phyloP scores from a whole-genome alignment of 2,329 filamentous ascomycete species.

The Niveomyces coronatus region DNA sequence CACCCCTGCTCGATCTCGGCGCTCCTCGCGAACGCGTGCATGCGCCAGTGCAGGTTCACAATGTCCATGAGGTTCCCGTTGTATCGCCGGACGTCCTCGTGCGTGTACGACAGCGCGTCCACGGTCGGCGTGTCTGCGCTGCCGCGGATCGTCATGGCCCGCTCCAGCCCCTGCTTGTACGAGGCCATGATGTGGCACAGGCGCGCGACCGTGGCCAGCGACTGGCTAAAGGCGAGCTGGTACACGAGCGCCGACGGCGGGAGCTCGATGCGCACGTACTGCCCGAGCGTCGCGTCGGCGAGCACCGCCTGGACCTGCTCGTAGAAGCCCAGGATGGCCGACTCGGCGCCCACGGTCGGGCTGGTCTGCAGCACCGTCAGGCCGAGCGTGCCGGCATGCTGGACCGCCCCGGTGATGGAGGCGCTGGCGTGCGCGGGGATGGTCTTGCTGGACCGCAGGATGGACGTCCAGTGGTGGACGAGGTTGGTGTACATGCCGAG shows the following conservation, averaged over 20 bases:
- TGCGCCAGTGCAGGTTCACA: constrained; percentile 74
- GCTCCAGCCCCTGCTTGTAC: constrained; percentile 68
- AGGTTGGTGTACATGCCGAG: constrained; percentile 58
- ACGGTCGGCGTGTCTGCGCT: constrained; percentile 18
- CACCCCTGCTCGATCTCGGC: constrained; percentile 55
- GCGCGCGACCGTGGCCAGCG: constrained; percentile 53
- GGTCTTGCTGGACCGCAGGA: constrained; percentile 30
- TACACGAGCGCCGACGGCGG: constrained; percentile 61
- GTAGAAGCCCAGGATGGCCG: constrained; percentile 60
- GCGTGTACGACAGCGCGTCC: constrained; percentile 37
- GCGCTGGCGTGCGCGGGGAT: constrained; percentile 26
- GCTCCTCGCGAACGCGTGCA: constrained; percentile 54
- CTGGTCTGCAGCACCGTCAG: constrained; percentile 49
- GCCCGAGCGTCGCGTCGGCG: constrained; percentile 37
- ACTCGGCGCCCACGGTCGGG: constrained; percentile 32
- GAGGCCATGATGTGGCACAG: constrained; percentile 58
- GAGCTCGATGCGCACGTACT: constrained; percentile 53
- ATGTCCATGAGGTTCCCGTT: constrained; percentile 83
- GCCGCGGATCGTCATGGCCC: constrained; percentile 38
- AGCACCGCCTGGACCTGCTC: constrained; percentile 48
- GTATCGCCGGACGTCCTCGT: constrained; percentile 55
- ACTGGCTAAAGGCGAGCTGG: constrained; percentile 55
- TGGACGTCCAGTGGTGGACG: constrained; percentile 47
- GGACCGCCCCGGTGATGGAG: constrained; percentile 31
- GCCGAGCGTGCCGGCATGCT: constrained; percentile 44